These are phyloP conservation scores for Sugiyamaella lignohabitans DNA, from an alignment of 805 yeast species.

Conservation along the genomic window DNA sequence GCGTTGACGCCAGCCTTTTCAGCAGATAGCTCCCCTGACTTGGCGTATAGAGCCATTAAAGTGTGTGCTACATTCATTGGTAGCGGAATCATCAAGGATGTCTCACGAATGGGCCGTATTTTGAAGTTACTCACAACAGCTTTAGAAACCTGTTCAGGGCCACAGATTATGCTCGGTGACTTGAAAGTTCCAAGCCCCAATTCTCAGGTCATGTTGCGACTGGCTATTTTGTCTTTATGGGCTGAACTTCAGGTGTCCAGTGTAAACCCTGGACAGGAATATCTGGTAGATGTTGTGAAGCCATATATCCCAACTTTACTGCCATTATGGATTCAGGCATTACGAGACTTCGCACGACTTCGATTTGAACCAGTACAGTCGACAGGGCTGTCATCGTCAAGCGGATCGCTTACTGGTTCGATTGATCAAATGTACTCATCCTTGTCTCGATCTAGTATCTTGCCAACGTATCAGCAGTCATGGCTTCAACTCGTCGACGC, in stretches of 20 bases:
- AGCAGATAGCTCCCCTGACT: conserved; percentile 60
- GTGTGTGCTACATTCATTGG: conserved; percentile 72
- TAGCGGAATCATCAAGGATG: conserved; percentile 45
- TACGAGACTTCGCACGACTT: conserved; percentile 67
- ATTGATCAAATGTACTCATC: conserved; percentile 31
- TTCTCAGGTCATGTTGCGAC: conserved; percentile 31
- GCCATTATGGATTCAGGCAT: conserved; percentile 71
- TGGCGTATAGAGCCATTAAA: conserved; percentile 70
- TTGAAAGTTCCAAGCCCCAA: conserved; percentile 31
- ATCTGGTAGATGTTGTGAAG: conserved; percentile 34
- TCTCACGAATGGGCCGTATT: conserved; percentile 47
- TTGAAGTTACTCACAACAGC: conserved; percentile 59
- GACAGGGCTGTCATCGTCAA: conserved; percentile 11
- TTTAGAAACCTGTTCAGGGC: conserved; percentile 49
- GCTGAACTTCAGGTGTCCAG: conserved; percentile 33
- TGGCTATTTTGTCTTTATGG: conserved; percentile 39
- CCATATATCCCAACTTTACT: conserved; percentile 55
- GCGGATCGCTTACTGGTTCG: conserved; percentile 21
- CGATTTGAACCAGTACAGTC: conserved; percentile 45
- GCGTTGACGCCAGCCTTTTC: conserved; percentile 84
- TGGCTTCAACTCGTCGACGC: conserved; percentile 81
- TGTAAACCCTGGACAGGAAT: conserved; percentile 22
- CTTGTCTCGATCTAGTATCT: conserved; percentile 35
- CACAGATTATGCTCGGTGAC: conserved; percentile 31
- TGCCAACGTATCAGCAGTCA: conserved; percentile 45